Percentiles rank a stretch among this genome's conserved stretches.
These are phyloP conservation scores for Rhizophagus sp. DNA, from an alignment of 192 early-diverging fungal species.

Conservation along the genomic window DNA sequence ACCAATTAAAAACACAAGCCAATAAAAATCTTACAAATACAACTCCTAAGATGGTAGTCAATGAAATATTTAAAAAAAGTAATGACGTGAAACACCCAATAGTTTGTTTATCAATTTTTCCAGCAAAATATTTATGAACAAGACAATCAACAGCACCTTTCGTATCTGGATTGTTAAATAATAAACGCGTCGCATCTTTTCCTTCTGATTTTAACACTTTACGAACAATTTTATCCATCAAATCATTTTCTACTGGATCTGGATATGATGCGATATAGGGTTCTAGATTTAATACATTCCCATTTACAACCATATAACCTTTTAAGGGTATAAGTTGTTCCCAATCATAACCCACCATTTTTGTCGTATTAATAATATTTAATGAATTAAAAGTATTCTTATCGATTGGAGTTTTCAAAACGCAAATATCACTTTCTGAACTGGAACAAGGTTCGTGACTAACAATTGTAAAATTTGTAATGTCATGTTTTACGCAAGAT, in stretches of 20 bases:
- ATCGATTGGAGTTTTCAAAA: neutral
- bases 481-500: neutral
- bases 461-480: constrained; percentile 11
- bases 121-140: constrained; percentile 72
- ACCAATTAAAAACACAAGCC: constrained; percentile 80
- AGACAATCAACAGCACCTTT: constrained; percentile 64
- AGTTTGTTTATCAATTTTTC: constrained; percentile 72
- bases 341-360: constrained; percentile 71
- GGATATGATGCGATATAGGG: constrained; percentile 52
- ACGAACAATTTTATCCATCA: constrained; percentile 58
- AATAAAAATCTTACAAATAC: constrained; percentile 69
- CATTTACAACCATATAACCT: constrained; percentile 62
- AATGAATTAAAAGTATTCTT: neutral
- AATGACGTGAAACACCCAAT: constrained; percentile 84
- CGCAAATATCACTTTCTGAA: neutral
- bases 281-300: constrained; percentile 61
- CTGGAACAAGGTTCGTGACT: neutral
- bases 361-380: constrained; percentile 39
- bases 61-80: constrained; percentile 69
- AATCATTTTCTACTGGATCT: constrained; percentile 40
- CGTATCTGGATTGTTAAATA: constrained; percentile 48
- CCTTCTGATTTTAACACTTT: constrained; percentile 42
- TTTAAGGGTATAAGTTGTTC: constrained; percentile 44
- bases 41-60: constrained; percentile 64
- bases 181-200: constrained; percentile 59